phyloP scores from a whole-genome alignment of 306 rosid species.

The Trifolium pratense region DNA sequence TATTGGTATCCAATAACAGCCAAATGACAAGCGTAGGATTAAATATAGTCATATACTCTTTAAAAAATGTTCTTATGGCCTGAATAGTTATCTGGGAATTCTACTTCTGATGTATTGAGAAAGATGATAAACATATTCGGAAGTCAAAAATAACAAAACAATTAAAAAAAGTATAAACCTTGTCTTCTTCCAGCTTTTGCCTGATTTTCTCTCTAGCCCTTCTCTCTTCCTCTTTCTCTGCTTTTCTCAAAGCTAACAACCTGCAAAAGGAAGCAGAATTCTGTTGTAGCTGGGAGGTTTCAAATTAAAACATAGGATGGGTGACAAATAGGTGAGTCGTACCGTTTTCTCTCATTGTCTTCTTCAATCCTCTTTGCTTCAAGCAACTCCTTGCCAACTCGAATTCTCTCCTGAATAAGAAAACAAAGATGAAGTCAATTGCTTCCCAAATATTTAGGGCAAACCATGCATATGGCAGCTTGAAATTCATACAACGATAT shows the following conservation, averaged over 20 bases:
- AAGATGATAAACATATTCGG: constrained; percentile 24
- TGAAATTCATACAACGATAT: constrained; percentile 27
- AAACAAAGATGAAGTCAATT: constrained; percentile 30
- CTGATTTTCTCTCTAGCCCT: constrained; percentile 93
- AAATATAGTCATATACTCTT: constrained; percentile 7
- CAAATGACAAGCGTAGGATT: constrained; percentile 16
- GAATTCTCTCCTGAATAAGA: constrained; percentile 82
- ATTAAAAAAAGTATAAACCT: constrained; percentile 54
- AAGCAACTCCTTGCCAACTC: constrained; percentile 92
- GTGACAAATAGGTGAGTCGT: constrained; percentile 41
- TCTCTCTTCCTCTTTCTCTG: constrained; percentile 96
- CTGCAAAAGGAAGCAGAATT: constrained; percentile 52
- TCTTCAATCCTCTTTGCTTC: constrained; percentile 98
- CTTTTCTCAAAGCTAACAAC: constrained; percentile 86
- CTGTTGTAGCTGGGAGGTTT: constrained; percentile 24
- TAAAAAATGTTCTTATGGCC: neutral
- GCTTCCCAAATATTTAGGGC: constrained; percentile 7
- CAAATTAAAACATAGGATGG: constrained; percentile 28
- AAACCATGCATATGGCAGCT: constrained; percentile 18
- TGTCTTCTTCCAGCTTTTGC: constrained; percentile 96
- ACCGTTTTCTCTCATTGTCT: constrained; percentile 95
- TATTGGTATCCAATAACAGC: constrained; percentile 21
- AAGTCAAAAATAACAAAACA: constrained; percentile 1
- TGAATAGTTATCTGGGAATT: constrained; percentile 11
- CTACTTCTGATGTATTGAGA: constrained; percentile 12